Evolutionary conservation across 495 filamentous ascomycete genomes (phyloP), one percentile per base, ranked within the genome.

Genomic region (Talaromyces thailandensis): DNA sequence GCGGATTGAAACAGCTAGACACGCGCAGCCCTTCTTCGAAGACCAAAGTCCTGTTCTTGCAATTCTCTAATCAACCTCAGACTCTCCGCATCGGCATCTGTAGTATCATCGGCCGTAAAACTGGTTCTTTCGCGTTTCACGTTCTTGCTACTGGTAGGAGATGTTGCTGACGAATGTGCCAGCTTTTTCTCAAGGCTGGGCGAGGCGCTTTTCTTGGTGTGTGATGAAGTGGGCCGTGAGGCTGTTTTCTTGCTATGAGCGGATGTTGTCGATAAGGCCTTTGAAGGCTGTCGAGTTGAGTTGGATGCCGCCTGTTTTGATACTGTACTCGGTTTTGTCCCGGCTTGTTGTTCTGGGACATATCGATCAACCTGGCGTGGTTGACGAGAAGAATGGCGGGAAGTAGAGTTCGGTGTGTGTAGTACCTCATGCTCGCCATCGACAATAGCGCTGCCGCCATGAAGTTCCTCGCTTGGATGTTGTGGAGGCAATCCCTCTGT

Each of bases 11-110:
- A 55, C 23, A 55, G 7, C 11, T 58, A 66, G 59, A 70, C 66
- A 63, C 75, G 60, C 60, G 73, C 64, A 2, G 67, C 67, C 60
- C 82, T 75, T 66, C 80, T 77, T 60, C 85, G 73, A 62, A 88
- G 69, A 8, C 84, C 81, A 63, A 82, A 81, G 55, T 86, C 84
- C 62, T 83, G 76, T 65, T 82, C 82, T 67, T 84, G 82, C 51
- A 88, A 64, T 69, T 82, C 76, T 63, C 79, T 77, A 61, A 85
- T 85, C 25, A 87, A 64, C 45, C 75, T 79, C 62, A 84, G 61
- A 65, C 81, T 85, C 65, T 81, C 78, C 24, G 77, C 75, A 67
- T 84, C 82, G 37, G 78, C 73, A 29, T 75, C 75, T 16, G 66
- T 70, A 58, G 77, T 75, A 31, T 61, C 59, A 24, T 61, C 59